Percentiles rank a stretch among this genome's conserved stretches.
Conservation (phyloP, 768 basidiomycete species). For the Pholiota conissans region DNA sequence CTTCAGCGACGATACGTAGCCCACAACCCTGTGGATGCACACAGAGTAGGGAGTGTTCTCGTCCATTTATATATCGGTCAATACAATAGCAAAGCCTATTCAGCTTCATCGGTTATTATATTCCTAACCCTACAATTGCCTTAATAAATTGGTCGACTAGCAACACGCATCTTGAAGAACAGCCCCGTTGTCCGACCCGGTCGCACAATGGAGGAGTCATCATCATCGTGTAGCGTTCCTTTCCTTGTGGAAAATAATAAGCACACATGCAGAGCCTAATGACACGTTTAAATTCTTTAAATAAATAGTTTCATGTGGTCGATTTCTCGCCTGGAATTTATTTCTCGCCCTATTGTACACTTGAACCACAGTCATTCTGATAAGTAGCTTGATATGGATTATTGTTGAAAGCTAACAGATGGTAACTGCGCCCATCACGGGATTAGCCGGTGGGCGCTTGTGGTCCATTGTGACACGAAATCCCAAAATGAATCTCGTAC, state of each 20-base stretch:
- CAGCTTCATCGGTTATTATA: not conserved
- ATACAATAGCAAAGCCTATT: not conserved
- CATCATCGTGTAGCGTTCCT: not conserved
- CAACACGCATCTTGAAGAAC: not conserved
- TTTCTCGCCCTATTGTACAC: not conserved
- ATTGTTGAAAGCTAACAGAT: not conserved
- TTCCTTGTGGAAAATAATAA: not conserved
- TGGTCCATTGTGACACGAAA: not conserved
- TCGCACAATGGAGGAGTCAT: constrained; percentile 2
- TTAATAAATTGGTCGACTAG: not conserved
- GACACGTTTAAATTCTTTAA: not conserved
- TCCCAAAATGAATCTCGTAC: not conserved
- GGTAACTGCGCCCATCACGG: constrained; percentile 3
- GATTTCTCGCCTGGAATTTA: not conserved
- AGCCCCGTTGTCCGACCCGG: not conserved
- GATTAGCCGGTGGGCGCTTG: constrained; percentile 16
- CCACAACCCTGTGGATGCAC: constrained; percentile 14
- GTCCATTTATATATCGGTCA: not conserved
- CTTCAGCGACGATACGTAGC: constrained; percentile 3
- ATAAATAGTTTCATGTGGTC: not conserved
- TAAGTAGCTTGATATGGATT: not conserved
- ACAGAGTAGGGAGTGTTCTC: not conserved
- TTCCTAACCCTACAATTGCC: not conserved
- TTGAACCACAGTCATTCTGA: not conserved
- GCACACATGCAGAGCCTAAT: not conserved